These are phyloP conservation scores for Dispira simplex DNA, from an alignment of 192 early-diverging fungal genomes.

Conservation along the genomic window DNA sequence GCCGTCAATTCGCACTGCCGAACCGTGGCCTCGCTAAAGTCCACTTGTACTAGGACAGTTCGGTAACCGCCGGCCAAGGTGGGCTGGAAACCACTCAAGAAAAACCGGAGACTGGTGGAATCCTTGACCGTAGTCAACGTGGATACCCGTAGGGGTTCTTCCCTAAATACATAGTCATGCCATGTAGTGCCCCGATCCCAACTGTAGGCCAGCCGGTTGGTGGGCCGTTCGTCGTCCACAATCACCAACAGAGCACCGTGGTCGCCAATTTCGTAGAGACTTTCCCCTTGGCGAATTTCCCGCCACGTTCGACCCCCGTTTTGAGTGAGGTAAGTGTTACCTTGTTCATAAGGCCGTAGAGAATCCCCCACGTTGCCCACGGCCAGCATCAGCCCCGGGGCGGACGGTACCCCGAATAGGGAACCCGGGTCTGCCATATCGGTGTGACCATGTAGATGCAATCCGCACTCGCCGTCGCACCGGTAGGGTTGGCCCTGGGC, in stretches of 20 bases:
- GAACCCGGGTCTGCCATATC: conserved; percentile 18
- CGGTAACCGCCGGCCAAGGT: conserved; percentile 12
- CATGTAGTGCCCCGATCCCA: conserved; percentile 69
- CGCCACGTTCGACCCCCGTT: conserved; percentile 80
- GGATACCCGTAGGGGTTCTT: conserved; percentile 38
- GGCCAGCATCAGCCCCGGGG: conserved; percentile 76
- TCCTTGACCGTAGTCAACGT: conserved; percentile 44
- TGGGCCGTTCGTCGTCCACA: conserved; percentile 52
- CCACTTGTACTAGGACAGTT: conserved; percentile 31
- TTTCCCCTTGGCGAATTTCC: conserved; percentile 44
- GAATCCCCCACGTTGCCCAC: conserved; percentile 71
- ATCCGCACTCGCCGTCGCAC: conserved; percentile 35
- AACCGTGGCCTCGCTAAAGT: conserved; percentile 32
- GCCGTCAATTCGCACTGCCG: conserved; percentile 33
- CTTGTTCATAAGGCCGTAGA: conserved; percentile 37
- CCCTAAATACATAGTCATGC: conserved; percentile 40
- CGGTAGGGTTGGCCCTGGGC: conserved; percentile 14
- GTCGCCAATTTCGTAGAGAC: conserved; percentile 78
- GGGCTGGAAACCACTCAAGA: conserved; percentile 44
- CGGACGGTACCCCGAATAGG: conserved; percentile 49
- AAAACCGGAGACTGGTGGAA: conserved; percentile 51
- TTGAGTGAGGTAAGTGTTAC: conserved; percentile 62
- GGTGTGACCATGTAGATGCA: conserved; percentile 71
- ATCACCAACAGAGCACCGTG: conserved; percentile 75
- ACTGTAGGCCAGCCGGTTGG: conserved; percentile 50